Evolutionary conservation across 768 basidiomycete genomes (phyloP).

Genomic region (Lactarius sanguifluus): DNA sequence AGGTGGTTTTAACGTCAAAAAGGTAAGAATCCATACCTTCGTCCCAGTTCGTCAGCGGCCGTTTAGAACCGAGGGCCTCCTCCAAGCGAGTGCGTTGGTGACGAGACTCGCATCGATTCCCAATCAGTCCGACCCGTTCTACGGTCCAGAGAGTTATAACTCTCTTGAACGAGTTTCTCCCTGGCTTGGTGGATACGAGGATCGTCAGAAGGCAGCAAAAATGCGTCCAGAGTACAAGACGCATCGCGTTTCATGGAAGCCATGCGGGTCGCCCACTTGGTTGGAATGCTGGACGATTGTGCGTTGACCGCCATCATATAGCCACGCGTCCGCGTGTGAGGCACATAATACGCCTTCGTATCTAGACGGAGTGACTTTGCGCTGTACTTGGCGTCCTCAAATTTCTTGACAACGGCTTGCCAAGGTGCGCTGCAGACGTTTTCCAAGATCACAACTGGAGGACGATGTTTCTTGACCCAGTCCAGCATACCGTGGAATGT

Average conservation of each 20-base stretch:
- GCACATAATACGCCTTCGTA: slow-evolving; percentile 89
- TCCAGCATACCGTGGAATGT: slow-evolving; percentile 95
- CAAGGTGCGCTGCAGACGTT: slow-evolving; percentile 94
- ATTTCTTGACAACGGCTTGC: slow-evolving; percentile 71
- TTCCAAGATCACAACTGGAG: slow-evolving; percentile 90
- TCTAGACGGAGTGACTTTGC: slow-evolving; percentile 71
- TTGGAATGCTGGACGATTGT: slow-evolving; percentile 56
- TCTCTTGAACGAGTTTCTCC: slow-evolving; percentile 76
- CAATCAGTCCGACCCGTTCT: slow-evolving; percentile 81
- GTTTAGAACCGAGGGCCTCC: slow-evolving; percentile 75
- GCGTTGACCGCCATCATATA: slow-evolving; percentile 82
- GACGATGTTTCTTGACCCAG: slow-evolving; percentile 85
- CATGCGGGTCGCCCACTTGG: slow-evolving; percentile 65
- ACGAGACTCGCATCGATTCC: slow-evolving; percentile 90
- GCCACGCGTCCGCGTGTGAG: slow-evolving; percentile 90
- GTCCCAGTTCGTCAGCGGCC: slow-evolving; percentile 91
- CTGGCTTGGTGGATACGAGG: slow-evolving; percentile 88
- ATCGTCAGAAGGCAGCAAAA: slow-evolving; percentile 88
- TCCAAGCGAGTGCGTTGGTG: slow-evolving; percentile 87
- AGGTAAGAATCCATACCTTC: slow-evolving; percentile 55
- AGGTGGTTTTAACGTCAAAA: slow-evolving; percentile 14
- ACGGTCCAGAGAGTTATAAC: slow-evolving; percentile 61
- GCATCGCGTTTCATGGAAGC: slow-evolving; percentile 75
- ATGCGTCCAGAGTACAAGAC: slow-evolving; percentile 87
- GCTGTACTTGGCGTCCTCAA: slow-evolving; percentile 72